Evolutionary conservation across 768 basidiomycete genomes (phyloP).

Genomic region (Crepidotus variabilis): DNA sequence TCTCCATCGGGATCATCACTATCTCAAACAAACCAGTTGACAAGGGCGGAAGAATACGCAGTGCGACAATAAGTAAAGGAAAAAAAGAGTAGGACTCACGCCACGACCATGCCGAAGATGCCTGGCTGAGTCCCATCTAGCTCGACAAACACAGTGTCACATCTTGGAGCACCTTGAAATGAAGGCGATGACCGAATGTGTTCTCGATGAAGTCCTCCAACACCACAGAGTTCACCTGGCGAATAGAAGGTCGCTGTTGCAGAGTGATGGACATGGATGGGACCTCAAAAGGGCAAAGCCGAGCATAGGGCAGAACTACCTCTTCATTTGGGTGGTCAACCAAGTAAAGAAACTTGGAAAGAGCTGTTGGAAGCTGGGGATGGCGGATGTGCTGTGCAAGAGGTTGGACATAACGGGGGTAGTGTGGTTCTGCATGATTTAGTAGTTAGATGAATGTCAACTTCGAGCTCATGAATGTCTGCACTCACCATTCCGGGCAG

Average conservation of each 20-base stretch:
- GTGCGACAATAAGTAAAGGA: constrained; percentile 18
- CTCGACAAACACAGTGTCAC: constrained; percentile 26
- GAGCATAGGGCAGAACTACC: constrained; percentile 3
- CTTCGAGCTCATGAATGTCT: neutral
- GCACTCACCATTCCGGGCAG: neutral
- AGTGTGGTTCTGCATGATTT: constrained; percentile 5
- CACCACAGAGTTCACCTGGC: constrained; percentile 26
- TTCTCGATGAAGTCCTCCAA: constrained; percentile 24
- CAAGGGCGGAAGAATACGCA: constrained; percentile 20
- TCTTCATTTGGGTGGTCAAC: constrained; percentile 8
- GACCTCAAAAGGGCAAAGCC: constrained; percentile 14
- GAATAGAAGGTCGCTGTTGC: constrained; percentile 23
- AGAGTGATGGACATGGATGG: constrained; percentile 23
- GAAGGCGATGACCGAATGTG: constrained; percentile 21
- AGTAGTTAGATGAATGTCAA: neutral
- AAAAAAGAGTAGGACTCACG: constrained; percentile 24
- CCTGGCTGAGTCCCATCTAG: constrained; percentile 15
- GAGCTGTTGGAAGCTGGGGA: constrained; percentile 9
- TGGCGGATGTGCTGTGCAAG: constrained; percentile 14
- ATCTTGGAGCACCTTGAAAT: constrained; percentile 16
- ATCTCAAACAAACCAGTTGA: constrained; percentile 21
- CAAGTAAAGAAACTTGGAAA: constrained; percentile 12
- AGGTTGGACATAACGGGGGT: neutral
- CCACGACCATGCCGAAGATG: constrained; percentile 24
- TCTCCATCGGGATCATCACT: constrained; percentile 15